Base-by-base conservation (phyloP, 495 filamentous ascomycete genomes). In the Astrocystis sublimbata region DNA sequence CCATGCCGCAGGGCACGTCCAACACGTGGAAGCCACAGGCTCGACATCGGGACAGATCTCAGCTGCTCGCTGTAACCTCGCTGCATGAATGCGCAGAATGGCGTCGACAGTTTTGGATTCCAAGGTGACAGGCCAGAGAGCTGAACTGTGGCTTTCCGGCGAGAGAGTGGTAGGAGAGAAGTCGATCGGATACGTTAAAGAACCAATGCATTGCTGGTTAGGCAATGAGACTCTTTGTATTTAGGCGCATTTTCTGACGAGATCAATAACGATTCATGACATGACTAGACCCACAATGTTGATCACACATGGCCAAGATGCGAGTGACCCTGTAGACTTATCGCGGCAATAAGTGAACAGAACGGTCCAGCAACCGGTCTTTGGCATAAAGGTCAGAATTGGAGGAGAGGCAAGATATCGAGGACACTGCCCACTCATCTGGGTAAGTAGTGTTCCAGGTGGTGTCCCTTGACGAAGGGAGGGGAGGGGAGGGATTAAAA, bases 181-280 rank as follows among this genome's bases (percentile, higher is more conserved):
- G 33, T 59, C 51, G 54, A 60, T 62, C 50, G 67, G 66, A 65
- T 36, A 63, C 51, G 57, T 53, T 59, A 63, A 58, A 58, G 66
- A 63, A 60, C 63, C 59, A 61, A 57, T 57, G 61, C 64, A 60
- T 59, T 51, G 70, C 61, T 58, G 65, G 65, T 43, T 62, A 49
- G 57, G 52, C 56, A 70, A 66, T 56, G 59, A 70, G 62, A 58
- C 64, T 70, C 36, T 53, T 54, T 72, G 70, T 70, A 70, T 66
- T 64, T 68, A 70, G 65, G 68, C 65, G 68, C 61, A 68, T 68
- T 49, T 70, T 72, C 63, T 72, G 68, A 72, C 54, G 59, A 65
- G 60, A 72, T 68, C 60, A 68, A 72, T 72, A 52, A 72, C 67
- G 68, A 72, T 68, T 70, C 67, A 63, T 58, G 61, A 63, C 53